A percentile compares a stretch with the other conserved stretches of the same genome.
Evolutionary conservation across 2,329 filamentous ascomycete genomes (phyloP).

Genomic region (Penicillium sp.): DNA sequence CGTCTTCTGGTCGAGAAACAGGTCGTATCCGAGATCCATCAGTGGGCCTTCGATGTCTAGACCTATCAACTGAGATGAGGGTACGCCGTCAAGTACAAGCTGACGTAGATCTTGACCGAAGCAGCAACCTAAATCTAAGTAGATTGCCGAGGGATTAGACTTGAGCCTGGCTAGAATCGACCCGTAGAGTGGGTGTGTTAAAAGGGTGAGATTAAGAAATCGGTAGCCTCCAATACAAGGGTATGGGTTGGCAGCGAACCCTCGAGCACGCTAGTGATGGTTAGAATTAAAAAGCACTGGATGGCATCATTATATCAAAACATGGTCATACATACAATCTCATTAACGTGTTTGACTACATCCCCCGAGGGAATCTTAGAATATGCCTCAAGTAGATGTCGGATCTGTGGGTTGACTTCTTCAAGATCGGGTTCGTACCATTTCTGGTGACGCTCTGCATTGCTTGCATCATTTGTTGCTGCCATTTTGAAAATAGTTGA

Average conservation of each 20-base stretch:
- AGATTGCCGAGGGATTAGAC: conserved; percentile 27
- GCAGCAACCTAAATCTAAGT: conserved; percentile 51
- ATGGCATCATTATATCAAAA: not conserved
- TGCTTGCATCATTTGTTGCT: conserved; percentile 7
- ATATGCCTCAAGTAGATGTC: conserved; percentile 12
- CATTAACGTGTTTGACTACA: conserved; percentile 13
- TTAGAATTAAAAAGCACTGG: not conserved
- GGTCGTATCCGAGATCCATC: conserved; percentile 47
- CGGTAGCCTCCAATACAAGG: conserved; percentile 51
- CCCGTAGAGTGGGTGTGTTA: conserved; percentile 36
- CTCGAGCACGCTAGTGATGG: conserved; percentile 23
- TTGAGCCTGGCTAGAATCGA: conserved; percentile 27
- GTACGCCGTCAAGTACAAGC: conserved; percentile 37
- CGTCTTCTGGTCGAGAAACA: conserved; percentile 44
- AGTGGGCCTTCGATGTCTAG: conserved; percentile 43
- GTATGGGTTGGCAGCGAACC: conserved; percentile 39
- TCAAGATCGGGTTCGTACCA: conserved; percentile 16
- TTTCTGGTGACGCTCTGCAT: conserved; percentile 6
- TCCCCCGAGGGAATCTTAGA: conserved; percentile 4
- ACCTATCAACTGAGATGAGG: conserved; percentile 34
- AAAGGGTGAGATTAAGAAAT: conserved; percentile 48
- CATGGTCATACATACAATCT: conserved; percentile 9
- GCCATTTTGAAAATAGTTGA: conserved; percentile 1
- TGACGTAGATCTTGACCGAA: conserved; percentile 51
- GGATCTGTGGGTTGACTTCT: conserved; percentile 16